phyloP scores from a whole-genome alignment of 805 yeast species.

The Diddensiella santjacobensis region DNA sequence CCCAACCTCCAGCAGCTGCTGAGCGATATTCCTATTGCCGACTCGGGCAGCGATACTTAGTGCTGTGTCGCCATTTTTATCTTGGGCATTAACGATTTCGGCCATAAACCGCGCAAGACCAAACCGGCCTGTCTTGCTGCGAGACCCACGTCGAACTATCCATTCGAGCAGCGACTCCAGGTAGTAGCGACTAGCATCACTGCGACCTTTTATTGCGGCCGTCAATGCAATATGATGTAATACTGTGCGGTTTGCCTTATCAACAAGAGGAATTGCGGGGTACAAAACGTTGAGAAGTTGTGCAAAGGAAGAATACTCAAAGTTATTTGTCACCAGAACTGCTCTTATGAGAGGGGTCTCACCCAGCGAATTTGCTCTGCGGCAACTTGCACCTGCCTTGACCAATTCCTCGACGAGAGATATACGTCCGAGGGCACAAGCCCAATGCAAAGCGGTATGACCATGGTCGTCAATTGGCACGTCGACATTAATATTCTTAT shows the following conservation, averaged over 20 bases:
- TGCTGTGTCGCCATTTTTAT: conserved; percentile 91
- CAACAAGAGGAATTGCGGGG: conserved; percentile 65
- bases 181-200: conserved; percentile 69
- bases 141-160: conserved; percentile 57
- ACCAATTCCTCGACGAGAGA: conserved; percentile 67
- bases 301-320: conserved; percentile 72
- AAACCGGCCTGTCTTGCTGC: conserved; percentile 43
- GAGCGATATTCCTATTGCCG: conserved; percentile 76
- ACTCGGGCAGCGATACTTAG: conserved; percentile 88
- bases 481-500: conserved; percentile 54
- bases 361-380: conserved; percentile 74
- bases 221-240: conserved; percentile 83
- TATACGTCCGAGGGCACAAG: conserved; percentile 81
- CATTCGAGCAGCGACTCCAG: conserved; percentile 69
- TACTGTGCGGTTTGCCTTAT: conserved; percentile 71
- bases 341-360: conserved; percentile 86
- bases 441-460: conserved; percentile 93
- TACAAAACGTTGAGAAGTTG: conserved; percentile 66
- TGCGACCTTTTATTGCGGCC: conserved; percentile 71
- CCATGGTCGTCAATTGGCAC: conserved; percentile 92
- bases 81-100: conserved; percentile 81
- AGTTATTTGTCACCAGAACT: conserved; percentile 76
- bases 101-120: conserved; percentile 57
- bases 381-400: conserved; percentile 60
- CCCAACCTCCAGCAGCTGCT: conserved; percentile 78